phyloP scores from a whole-genome alignment of 2,329 filamentous ascomycete species.

The Chlorencoelia australis region DNA sequence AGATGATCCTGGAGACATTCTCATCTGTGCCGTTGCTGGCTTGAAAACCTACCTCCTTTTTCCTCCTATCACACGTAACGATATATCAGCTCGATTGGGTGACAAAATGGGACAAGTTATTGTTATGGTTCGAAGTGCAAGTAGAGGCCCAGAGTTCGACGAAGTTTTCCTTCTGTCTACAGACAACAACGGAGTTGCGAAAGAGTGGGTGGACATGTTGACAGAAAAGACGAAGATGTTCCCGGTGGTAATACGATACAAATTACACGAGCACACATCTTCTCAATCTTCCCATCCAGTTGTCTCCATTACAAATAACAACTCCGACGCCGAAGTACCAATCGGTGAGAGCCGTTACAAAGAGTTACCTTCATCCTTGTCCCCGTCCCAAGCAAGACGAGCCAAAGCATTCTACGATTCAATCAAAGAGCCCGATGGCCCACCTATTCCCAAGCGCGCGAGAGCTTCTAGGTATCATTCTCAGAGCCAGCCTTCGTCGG shows the following conservation, averaged over 20 bases:
- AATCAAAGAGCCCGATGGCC: background rate
- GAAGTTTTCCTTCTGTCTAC: slow-evolving; percentile 72
- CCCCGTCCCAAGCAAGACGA: too few relatives aligned
- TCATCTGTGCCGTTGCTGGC: slow-evolving; percentile 91
- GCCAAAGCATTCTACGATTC: too few relatives aligned
- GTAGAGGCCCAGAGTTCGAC: slow-evolving; percentile 62
- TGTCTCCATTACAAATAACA: too few relatives aligned
- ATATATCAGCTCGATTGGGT: slow-evolving; percentile 71
- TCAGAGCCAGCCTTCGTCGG: slow-evolving; percentile 4
- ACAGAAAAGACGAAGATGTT: too few relatives aligned
- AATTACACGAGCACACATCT: too few relatives aligned
- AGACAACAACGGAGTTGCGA: slow-evolving; percentile 46
- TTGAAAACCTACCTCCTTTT: slow-evolving; percentile 80
- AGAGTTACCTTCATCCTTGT: too few relatives aligned
- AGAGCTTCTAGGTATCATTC: slow-evolving; percentile 4
- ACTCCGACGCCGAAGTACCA: too few relatives aligned
- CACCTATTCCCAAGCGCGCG: background rate
- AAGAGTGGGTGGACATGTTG: slow-evolving; percentile 86
- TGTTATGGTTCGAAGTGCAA: slow-evolving; percentile 71
- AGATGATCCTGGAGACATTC: slow-evolving; percentile 67
- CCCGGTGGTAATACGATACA: too few relatives aligned
- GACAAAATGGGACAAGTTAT: slow-evolving; percentile 62
- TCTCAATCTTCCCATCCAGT: too few relatives aligned
- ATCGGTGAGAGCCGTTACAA: too few relatives aligned
- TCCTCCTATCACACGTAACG: slow-evolving; percentile 65